Conservation (phyloP, 495 filamentous ascomycete genomes). For the Neurospora hispaniola region DNA sequence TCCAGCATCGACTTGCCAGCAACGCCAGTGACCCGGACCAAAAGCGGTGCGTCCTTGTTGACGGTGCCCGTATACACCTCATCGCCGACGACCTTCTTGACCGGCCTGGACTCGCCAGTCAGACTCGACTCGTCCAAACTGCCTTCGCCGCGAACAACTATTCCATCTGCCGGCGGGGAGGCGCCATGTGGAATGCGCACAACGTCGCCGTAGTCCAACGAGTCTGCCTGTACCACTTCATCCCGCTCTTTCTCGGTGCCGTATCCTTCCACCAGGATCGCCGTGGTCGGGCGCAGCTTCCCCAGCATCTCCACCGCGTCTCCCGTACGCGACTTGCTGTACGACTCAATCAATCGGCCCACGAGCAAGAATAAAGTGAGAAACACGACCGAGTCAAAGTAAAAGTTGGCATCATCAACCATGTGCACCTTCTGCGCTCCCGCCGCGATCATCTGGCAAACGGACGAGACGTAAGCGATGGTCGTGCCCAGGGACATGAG, state of each 20-base stretch:
- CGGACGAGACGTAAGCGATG: conserved; percentile 77
- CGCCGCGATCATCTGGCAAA: conserved; percentile 66
- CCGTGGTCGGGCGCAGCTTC: conserved; percentile 70
- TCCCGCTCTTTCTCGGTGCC: conserved; percentile 20
- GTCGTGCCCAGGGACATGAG: conserved; percentile 81
- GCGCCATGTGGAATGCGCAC: conserved; percentile 67
- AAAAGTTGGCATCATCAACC: conserved; percentile 49
- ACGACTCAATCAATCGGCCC: conserved; percentile 71
- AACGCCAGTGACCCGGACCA: conserved; percentile 57
- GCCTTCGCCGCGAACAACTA: conserved; percentile 50
- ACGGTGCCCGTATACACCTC: conserved; percentile 76
- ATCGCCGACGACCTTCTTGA: conserved; percentile 62
- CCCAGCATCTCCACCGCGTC: conserved; percentile 75
- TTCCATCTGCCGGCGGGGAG: conserved; percentile 80
- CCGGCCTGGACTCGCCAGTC: conserved; percentile 75
- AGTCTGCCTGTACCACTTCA: conserved; percentile 49
- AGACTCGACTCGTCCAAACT: conserved; percentile 84
- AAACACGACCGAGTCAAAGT: conserved; percentile 93
- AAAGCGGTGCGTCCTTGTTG: conserved; percentile 64
- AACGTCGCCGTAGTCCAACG: conserved; percentile 74
- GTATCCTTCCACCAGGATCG: conserved; percentile 50
- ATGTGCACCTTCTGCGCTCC: conserved; percentile 31
- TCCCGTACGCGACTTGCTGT: conserved; percentile 85
- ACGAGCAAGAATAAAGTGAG: conserved; percentile 84
- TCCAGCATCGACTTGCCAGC: conserved; percentile 83